Evolutionary conservation across 345 rosid species (phyloP), one percentile per base, ranked within the genome.

Genomic region (Lenwebbia sp.): DNA sequence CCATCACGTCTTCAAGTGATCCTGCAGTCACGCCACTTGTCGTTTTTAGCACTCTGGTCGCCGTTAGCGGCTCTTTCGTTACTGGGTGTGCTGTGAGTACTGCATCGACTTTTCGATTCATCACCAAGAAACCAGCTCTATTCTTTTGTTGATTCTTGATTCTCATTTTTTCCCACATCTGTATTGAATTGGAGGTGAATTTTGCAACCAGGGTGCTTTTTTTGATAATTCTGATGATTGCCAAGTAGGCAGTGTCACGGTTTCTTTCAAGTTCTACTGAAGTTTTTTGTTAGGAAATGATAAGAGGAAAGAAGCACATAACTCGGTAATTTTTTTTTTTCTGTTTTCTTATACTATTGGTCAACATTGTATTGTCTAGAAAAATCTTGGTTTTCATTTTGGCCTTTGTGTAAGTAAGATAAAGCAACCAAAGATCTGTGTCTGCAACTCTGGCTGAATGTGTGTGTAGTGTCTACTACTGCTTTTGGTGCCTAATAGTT

Each of bases 41-140:
- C 60, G 86, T 94, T 25, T 85, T 92, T 21, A 89, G 95, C 85
- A 91, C 96, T 53, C 85, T 92, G 14, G 88, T 94, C 5, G 93
- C 95, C 44, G 91, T 87, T 3, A 60, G 86, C 25, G 90, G 89
- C 12, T 85, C 92, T 54, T 85, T 90, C 56, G 57, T 76, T 30
- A 76, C 15, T 7, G 92, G 92, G 13, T 90, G 90, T 85, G 89
- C 90, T 60, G 92, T 94, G 88, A 93, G 90, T 83, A 21, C 51
- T 33, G 13, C 19, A 2, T 65, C 76, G 10, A 17, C 44, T 52
- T 14, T 52, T 52, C 15, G 21, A 52, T 52, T 52, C 54, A 52
- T 52, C 54, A 52, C 54, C 54, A 14, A 52, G 54, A 52, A 52
- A 14, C 54, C 56, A 54, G 23, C 56, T 54, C 56, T 54, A 52